phyloP scores from a whole-genome alignment of 2,329 filamentous ascomycete genomes.

The Trichothecium sympodiale region DNA sequence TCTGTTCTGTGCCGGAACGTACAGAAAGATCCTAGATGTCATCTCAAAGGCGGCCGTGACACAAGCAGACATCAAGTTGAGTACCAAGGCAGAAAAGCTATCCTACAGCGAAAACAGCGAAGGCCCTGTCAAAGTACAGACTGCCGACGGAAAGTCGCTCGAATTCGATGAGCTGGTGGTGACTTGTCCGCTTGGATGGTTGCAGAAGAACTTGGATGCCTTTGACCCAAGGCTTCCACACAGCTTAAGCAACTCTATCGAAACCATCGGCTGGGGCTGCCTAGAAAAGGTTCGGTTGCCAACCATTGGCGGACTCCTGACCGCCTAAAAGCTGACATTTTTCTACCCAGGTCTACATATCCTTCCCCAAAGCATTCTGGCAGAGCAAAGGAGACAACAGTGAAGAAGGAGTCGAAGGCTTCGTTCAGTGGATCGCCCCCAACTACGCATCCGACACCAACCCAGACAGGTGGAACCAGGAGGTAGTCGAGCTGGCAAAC shows the following conservation, averaged over 20 bases:
- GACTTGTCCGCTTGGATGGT: slow-evolving; percentile 58
- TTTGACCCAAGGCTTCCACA: slow-evolving; percentile 51
- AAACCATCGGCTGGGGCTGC: slow-evolving; percentile 56
- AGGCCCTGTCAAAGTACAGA: slow-evolving; percentile 30
- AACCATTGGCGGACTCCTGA: no score
- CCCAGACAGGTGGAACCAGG: slow-evolving; percentile 58
- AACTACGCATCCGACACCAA: slow-evolving; percentile 53
- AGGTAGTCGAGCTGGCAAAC: slow-evolving; percentile 65
- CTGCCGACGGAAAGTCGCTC: slow-evolving; percentile 30
- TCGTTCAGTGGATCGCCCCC: slow-evolving; percentile 67
- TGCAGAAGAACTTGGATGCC: slow-evolving; percentile 46
- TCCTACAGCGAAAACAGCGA: slow-evolving; percentile 13
- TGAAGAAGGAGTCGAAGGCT: slow-evolving; percentile 42
- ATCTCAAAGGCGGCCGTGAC: slow-evolving; percentile 47
- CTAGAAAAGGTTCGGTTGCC: slow-evolving; percentile 69
- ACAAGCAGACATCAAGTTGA: slow-evolving; percentile 40
- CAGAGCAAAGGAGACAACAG: slow-evolving; percentile 23
- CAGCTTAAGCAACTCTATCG: slow-evolving; percentile 48
- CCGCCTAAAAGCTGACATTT: no score
- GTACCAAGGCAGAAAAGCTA: slow-evolving; percentile 36
- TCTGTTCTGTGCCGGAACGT: slow-evolving; percentile 48
- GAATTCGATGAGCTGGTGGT: slow-evolving; percentile 59
- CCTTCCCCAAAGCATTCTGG: slow-evolving; percentile 72
- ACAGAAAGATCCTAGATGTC: slow-evolving; percentile 43
- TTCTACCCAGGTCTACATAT: slow-evolving; percentile 50